Evolutionary conservation across 805 yeast species (phyloP).

Genomic region (Metschnikowia shivogae): DNA sequence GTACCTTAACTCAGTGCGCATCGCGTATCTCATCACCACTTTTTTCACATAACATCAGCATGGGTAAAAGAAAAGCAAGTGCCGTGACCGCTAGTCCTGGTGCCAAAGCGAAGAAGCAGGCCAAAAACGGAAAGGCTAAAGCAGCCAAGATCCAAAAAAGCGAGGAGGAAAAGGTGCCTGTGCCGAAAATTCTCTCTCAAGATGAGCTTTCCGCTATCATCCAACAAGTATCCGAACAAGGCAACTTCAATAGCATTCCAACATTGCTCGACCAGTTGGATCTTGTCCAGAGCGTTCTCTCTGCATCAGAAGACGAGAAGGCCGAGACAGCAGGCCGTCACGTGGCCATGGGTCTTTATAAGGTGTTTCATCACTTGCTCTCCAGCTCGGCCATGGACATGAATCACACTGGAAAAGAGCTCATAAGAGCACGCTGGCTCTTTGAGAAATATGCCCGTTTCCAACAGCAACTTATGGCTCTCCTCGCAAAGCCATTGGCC

Average conservation of each 20-base stretch:
- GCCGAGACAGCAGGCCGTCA: constrained; percentile 36
- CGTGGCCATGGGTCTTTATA: constrained; percentile 38
- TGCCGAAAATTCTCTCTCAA: constrained; percentile 14
- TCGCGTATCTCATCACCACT: constrained; percentile 8
- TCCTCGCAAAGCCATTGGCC: constrained; percentile 38
- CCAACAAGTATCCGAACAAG: constrained; percentile 36
- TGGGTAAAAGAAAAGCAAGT: constrained; percentile 21
- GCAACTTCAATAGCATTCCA: constrained; percentile 55
- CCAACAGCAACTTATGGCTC: constrained; percentile 41
- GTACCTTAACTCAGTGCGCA: not conserved
- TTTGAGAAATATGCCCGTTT: constrained; percentile 52
- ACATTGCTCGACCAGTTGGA: constrained; percentile 40
- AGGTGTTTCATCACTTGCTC: constrained; percentile 47
- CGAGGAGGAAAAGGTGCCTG: constrained; percentile 1
- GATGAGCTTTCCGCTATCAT: constrained; percentile 23
- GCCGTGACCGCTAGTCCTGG: not conserved
- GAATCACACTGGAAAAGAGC: constrained; percentile 42
- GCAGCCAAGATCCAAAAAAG: not conserved
- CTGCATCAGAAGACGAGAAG: constrained; percentile 16
- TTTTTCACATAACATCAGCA: constrained; percentile 1
- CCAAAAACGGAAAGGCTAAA: not conserved
- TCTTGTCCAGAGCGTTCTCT: constrained; percentile 17
- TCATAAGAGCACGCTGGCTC: constrained; percentile 59
- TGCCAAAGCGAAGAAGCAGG: constrained; percentile 10
- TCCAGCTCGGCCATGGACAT: constrained; percentile 31